Evolutionary conservation across 208 protist genomes (phyloP), one percentile per base, ranked within the genome.

Genomic region (Lotmaria passim): DNA sequence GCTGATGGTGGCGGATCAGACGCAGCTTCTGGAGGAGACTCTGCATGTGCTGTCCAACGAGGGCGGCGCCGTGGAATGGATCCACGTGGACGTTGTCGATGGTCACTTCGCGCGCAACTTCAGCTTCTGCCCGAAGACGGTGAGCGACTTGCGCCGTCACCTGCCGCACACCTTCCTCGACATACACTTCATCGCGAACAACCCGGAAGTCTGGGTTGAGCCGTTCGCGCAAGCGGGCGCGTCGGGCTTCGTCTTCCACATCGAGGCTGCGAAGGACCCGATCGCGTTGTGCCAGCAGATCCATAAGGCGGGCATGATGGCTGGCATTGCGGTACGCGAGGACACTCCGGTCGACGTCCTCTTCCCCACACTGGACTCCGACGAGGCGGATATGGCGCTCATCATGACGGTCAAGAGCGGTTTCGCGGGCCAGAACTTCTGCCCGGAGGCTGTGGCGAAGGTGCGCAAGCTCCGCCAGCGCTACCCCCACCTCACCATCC

Each of bases 381-480:
- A 87, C 77, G 78, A 96, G 19, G 74, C 99, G 8, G 97, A 99
- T 79, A 98, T 99, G 83, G 88, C 99, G 41, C 90, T 99, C 36
- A 82, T 99, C 44, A 99, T 99, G 97, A 99, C 97, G 5, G 98
- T 99, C 19, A 96, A 99, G 73, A 98, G 98, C 24, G 99, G 99
- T 21, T 99, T 99, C 76, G 99, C 98, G 15, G 99, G 99, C 12
- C 98, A 99, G 83, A 81, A 61, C 3, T 99, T 99, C 75, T 99
- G 99, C 97, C 65, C 63, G 0, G 91, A 98, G 12, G 96, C 96
- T 86, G 95, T 99, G 87, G 81, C 86, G 57, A 99, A 99, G 78
- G 98, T 99, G 12, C 47, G 44, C 28, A 52, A 76, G 48, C 68
- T 99, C 5, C 83, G 98, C 36, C 19, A 64, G 19, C 77, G 69